These are phyloP conservation scores for Penicillium sp. DNA, from an alignment of 2,329 filamentous ascomycete genomes.

Conservation along the genomic window DNA sequence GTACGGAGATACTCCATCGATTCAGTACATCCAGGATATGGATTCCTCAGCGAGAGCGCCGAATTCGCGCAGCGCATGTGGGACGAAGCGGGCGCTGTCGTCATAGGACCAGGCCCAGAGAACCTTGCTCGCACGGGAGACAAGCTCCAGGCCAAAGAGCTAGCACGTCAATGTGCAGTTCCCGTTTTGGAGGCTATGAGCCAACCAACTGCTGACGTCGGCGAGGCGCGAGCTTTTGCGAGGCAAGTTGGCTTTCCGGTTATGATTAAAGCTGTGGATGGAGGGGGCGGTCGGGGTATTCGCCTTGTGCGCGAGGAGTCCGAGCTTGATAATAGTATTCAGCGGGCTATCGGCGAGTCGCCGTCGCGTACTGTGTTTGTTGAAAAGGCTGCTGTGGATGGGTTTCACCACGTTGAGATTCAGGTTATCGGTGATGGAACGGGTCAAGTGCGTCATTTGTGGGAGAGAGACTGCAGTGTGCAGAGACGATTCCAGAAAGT, in stretches of 20 bases:
- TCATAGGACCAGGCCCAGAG: constrained; percentile 59
- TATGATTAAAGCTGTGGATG: constrained; percentile 66
- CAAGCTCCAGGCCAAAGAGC: constrained; percentile 54
- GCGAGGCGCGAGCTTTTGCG: constrained; percentile 60
- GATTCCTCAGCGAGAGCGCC: constrained; percentile 61
- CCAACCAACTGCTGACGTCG: constrained; percentile 44
- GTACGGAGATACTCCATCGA: constrained; percentile 54
- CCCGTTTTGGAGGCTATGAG: constrained; percentile 53
- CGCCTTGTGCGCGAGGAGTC: constrained; percentile 50
- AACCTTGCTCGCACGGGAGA: constrained; percentile 58
- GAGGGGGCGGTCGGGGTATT: constrained; percentile 62
- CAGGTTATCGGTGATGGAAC: constrained; percentile 60
- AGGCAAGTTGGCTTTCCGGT: constrained; percentile 53
- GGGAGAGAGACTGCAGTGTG: constrained; percentile 63
- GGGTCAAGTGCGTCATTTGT: constrained; percentile 55
- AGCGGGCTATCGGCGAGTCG: constrained; percentile 58
- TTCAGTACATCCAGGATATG: constrained; percentile 61
- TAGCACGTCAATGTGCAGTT: constrained; percentile 54
- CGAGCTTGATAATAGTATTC: constrained; percentile 49
- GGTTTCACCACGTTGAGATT: constrained; percentile 62
- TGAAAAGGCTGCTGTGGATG: constrained; percentile 63
- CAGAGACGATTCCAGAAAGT: constrained; percentile 63
- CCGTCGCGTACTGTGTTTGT: constrained; percentile 59
- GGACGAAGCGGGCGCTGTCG: constrained; percentile 49
- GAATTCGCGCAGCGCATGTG: constrained; percentile 53